Evolutionary conservation across 768 basidiomycete genomes (phyloP), one percentile per base, ranked within the genome.

Genomic region (Coprinellus micaceus): DNA sequence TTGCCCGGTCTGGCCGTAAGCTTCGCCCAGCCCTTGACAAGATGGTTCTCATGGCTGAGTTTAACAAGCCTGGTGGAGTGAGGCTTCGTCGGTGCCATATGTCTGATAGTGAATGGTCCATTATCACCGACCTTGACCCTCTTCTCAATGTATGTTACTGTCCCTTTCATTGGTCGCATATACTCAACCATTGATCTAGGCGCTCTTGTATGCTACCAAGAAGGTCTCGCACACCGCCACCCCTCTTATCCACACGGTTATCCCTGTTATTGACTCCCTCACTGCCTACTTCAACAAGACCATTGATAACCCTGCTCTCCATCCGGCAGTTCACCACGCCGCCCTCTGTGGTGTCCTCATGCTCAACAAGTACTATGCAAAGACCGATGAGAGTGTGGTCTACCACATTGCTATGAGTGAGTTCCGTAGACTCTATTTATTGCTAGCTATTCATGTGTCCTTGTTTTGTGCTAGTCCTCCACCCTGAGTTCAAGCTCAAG

Each of bases 321-420:
- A 51, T 4, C 33, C 59, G 1, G 40, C 39, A 6, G 41, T 54
- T 22, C 45, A 25, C n/a, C 53, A 54, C 22, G 53, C 63, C 10
- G 53, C 69, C 1, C 56, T 69, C 0, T 48, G 70, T 41, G 66
- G 63, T 0, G 68, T 71, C 56, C 60, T 61, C 19, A 67, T 60
- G 0, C 53, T 74, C 10, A 74, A 74, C 58, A 54, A 58, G 19
- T 74, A 74, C 55, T 74, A 74, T 58, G 56, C 52, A 43, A 50
- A 63, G 17, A 71, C 68, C 1, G 70, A 74, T 55, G 30, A 60
- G 11, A 68, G 69, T 0, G 64, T 69, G 15, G 62, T 71, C 13
- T 74, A 69, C 57, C 53, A 59, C 0, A 72, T 74, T 44, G 65
- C 71, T 10, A 73, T 74, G 69, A 54, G 73, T 74, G 59, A 4